phyloP scores from a whole-genome alignment of 495 filamentous ascomycete species.

The Copromyces sp. region DNA sequence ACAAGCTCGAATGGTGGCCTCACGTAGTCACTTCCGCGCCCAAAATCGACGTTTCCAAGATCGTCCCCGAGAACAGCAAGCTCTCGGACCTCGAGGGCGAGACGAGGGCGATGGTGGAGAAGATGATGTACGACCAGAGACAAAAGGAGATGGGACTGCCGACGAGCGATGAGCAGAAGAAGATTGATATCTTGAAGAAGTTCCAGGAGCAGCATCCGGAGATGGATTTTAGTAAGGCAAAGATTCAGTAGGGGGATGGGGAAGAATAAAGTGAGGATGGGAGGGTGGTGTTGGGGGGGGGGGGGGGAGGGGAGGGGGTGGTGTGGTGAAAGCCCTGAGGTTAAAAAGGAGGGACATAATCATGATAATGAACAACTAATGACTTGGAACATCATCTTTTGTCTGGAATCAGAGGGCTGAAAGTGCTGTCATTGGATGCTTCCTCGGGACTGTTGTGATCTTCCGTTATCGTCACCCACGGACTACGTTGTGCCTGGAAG shows the following conservation, averaged over 20 bases:
- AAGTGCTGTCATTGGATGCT: not conserved
- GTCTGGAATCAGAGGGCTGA: not conserved
- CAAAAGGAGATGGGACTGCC: constrained; percentile 88
- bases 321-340: no score
- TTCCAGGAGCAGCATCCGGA: constrained; percentile 70
- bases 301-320: no score
- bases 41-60: constrained; percentile 88
- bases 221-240: constrained; percentile 76
- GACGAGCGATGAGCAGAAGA: constrained; percentile 85
- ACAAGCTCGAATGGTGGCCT: constrained; percentile 98
- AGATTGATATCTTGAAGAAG: constrained; percentile 82
- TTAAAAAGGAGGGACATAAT: not conserved
- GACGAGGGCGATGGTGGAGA: constrained; percentile 97
- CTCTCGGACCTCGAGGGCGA: constrained; percentile 89
- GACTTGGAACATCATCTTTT: not conserved
- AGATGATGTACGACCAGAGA: constrained; percentile 99
- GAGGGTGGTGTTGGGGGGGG: not conserved
- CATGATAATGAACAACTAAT: not conserved
- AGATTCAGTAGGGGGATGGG: constrained; percentile 43
- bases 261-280: not conserved
- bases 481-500: not conserved
- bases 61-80: constrained; percentile 84
- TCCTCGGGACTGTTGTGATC: not conserved
- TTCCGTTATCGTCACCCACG: not conserved
- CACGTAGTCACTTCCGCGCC: constrained; percentile 78